Evolutionary conservation across 129 eudicot species (phyloP), one percentile per base, ranked within the genome.

Genomic region (Logfia minima): DNA sequence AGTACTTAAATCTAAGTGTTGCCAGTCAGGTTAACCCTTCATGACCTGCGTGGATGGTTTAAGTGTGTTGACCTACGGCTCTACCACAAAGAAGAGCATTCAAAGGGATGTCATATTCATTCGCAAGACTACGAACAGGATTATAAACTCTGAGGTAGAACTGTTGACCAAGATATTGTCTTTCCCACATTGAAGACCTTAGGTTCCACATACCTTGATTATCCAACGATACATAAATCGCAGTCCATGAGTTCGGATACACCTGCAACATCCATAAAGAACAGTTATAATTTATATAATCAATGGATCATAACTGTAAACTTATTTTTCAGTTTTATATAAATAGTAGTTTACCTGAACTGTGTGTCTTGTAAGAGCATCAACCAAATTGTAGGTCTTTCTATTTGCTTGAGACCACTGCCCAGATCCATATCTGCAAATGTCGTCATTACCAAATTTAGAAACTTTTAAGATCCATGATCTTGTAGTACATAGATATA

Each of bases 161-260:
- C 56, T 94, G 99, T 79, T 94, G 99, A 26, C 99, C 99, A 4
- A 94, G 88, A 72, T 94, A 94, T 59, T 94, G 99, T 53, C 96
- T 81, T 53, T 84, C 90, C 99, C 99, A 94, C 75, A 85, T 80
- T 6, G 99, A 87, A 6, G 97, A 91, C 80, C 99, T 91, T 80
- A 93, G 2, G 63, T 93, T 91, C 98, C 98, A 93, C 98, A 93
- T 93, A 7, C 98, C 98, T 80, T 94, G 93, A 86, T 94, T 94
- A 81, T 94, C 99, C 81, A 94, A 83, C 2, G 99, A 94, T 18
- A 91, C 94, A 24, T 87, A 80, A 73, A 94, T 88, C 22, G 81
- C 84, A 5, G 87, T 91, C 99, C 97, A 94, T 0, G 96, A 94
- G 11, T 86, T 83, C 0, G 97, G 99, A 62, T 91, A 94, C 53